Evolutionary conservation across 1,139 yeast genomes (phyloP), one percentile per base, ranked within the genome.

Genomic region (Blastobotrys elegans): DNA sequence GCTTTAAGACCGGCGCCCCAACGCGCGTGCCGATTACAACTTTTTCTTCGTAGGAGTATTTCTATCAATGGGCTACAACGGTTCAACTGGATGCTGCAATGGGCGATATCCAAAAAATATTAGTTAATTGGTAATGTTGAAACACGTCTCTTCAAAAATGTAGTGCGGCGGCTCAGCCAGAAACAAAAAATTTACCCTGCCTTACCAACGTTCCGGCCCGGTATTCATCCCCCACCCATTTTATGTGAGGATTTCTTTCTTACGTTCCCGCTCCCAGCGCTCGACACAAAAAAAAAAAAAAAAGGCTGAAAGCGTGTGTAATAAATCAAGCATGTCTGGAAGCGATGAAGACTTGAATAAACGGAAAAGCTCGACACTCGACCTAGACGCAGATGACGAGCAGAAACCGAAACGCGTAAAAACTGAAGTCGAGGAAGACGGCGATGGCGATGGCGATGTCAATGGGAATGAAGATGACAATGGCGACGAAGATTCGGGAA

Each of bases 401-500:
- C 49, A 53, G n/a, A 35, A 46, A 20, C 43, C 46, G 37, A 51
- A 53, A 40, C 51, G 53, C 27, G 48, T 48, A 18, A 53, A 54
- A 43, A 52, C 49, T 10, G 52, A 50, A n/a, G 46, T 40, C 21
- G 40, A 35, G 8, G 52, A 52, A 13, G 52, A 50, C 14, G 45
- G 40, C 8, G 50, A 43, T 7, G 47, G 44, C 13, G 63, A 53
- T 8, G 62, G 53, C n/a, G 59, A 56, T 16, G 68, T 62, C 3
- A 16, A 52, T n/a, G 53, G 50, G 16, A 63, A 56, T 37, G 62
- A 53, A 10, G 62, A 53, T 13, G 59, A 55, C 18, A 68, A 59
- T 8, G 63, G 57, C 2, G 60, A 56, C 16, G 67, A 64, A 6
- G 68, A 66, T 4, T 69, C 61, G 3, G 69, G 63, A 3, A 61